Base-by-base conservation (phyloP, 2,329 filamentous ascomycete species). In the Nothophoma quercina region DNA sequence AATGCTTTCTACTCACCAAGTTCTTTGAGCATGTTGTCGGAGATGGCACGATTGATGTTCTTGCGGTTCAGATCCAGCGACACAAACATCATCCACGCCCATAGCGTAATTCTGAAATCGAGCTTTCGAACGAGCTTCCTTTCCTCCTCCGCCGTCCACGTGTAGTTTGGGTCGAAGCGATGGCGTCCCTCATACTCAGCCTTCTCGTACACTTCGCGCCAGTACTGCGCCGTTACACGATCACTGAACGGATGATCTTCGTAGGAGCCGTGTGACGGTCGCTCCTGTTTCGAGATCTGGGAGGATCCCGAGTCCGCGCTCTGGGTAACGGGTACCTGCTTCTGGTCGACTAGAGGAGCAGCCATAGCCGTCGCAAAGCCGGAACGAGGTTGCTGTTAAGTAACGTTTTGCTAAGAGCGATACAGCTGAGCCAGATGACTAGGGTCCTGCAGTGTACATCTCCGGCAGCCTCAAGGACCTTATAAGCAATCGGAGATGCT, bases 1-100 rank as follows among this genome's bases (percentile, higher is more conserved):
- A 7, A 5, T 10, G 5, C 7, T 7, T 4, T 9, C 12, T 15
- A 66, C 52, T 75, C 70, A 44, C 52, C 42, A 1, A 68, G 56
- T 5, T 71, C 67, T 23, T 59, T 60, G 4, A 71, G 55, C 53
- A 71, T 56, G 29, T 70, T 70, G 25, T 71, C 72, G 7, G 72
- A 72, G 13, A 75, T 69, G 3, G 73, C 73, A 18, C 71, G 67
- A 42, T 78, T 81, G 50, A 81, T 78, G 62, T 81, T 81, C 22
- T 76, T 69, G 5, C 79, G 72, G 45, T 81, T 76, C 25, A 81
- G 63, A 51, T 81, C 78, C 13, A 81, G 69, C 1, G 77, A 71
- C 18, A 74, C 75, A 56, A 82, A 81, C 79, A 81, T 81, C 40
- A 81, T 60, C 75, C 80, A 81, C 30, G 64, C 69, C 65, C 68